Conservation (phyloP, 129 eudicot genomes). For the Centaurea solstitialis region DNA sequence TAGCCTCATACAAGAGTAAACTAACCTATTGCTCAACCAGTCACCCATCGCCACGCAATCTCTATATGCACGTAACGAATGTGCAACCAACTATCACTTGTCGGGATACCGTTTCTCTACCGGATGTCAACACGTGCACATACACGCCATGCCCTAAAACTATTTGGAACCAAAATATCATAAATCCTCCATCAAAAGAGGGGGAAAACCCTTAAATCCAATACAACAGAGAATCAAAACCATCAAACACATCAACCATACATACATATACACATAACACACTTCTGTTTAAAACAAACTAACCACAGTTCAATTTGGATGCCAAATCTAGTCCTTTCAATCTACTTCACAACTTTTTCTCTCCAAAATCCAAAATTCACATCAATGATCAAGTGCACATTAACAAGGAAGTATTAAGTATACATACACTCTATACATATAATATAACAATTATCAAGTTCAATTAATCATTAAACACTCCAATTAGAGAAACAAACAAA, state of each 20-base stretch:
- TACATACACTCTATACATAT: neutral
- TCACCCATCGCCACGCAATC: neutral
- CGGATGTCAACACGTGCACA: neutral
- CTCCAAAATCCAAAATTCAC: neutral
- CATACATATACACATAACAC: neutral
- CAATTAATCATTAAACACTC: neutral
- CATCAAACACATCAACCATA: neutral
- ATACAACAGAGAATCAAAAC: neutral
- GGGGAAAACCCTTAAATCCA: neutral
- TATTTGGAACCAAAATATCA: neutral
- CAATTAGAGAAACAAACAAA: neutral
- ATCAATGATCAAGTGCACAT: neutral
- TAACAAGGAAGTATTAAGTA: too few species aligned
- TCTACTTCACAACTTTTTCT: neutral
- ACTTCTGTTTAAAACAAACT: neutral
- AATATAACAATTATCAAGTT: neutral
- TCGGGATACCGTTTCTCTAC: neutral
- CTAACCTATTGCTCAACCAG: neutral
- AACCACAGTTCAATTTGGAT: neutral
- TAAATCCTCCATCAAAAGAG: neutral
- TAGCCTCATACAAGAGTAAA: neutral
- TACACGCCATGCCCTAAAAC: neutral
- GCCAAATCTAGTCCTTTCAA: conserved; percentile 9
- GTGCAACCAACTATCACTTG: conserved; percentile 9
- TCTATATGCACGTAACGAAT: neutral